Conservation (phyloP, 1,139 yeast species). For the Scheffersomyces cryptocercus region DNA sequence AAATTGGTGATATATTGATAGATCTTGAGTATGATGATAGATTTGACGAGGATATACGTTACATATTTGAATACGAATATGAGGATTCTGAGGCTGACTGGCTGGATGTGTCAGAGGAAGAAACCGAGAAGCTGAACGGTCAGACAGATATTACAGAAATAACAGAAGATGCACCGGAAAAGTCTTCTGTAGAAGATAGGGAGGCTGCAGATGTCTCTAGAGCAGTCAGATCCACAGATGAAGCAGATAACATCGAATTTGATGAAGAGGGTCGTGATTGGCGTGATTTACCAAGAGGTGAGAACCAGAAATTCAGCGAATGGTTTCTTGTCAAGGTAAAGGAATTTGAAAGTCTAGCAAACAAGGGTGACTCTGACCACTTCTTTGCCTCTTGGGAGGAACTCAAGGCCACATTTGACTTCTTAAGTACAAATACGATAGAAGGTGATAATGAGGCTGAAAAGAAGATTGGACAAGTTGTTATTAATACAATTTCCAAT, state of each 20-base stretch:
- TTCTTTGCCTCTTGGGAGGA: conserved; percentile 35
- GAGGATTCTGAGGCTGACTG: conserved; percentile 34
- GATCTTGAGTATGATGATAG: conserved; percentile 66
- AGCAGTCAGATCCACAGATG: conserved; percentile 33
- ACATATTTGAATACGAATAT: conserved; percentile 66
- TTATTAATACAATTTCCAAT: conserved; percentile 52
- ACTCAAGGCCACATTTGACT: conserved; percentile 29
- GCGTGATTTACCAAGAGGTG: conserved; percentile 67
- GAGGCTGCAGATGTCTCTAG: conserved; percentile 17
- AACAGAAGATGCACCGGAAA: neutral
- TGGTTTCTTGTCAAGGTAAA: conserved; percentile 20
- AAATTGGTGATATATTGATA: conserved; percentile 53
- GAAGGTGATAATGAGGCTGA: conserved; percentile 30
- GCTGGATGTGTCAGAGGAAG: conserved; percentile 27
- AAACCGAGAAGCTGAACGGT: conserved; percentile 8
- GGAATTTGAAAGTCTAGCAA: conserved; percentile 16
- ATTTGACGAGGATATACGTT: conserved; percentile 71
- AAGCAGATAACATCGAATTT: conserved; percentile 38
- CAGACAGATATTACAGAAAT: conserved; percentile 8
- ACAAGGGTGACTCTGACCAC: conserved; percentile 24
- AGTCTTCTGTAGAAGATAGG: neutral
- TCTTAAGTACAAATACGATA: conserved; percentile 23
- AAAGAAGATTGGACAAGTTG: conserved; percentile 37
- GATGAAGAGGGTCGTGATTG: conserved; percentile 66
- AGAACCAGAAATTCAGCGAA: conserved; percentile 33